Conservation (phyloP, 1,139 yeast species). For the Pneumocystis carinii region DNA sequence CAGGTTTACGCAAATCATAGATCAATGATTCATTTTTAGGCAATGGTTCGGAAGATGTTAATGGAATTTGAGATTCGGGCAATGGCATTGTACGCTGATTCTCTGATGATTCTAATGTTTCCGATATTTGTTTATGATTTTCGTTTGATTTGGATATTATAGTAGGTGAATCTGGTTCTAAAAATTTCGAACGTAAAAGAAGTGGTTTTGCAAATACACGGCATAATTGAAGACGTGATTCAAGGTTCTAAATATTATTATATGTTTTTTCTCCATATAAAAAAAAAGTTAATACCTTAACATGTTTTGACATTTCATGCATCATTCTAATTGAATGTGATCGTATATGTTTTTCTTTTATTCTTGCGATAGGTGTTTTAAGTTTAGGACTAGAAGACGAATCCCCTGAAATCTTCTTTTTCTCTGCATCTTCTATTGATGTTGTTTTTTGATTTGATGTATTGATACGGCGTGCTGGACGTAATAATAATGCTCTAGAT, state of each 20-base stretch:
- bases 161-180: background rate
- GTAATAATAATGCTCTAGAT: background rate
- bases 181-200: background rate
- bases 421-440: background rate
- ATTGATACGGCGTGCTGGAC: background rate
- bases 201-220: background rate
- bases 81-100: background rate
- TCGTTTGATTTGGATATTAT: background rate
- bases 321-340: background rate
- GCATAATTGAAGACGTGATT: background rate
- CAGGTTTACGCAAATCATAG: background rate
- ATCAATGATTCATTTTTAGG: background rate
- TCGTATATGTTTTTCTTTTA: background rate
- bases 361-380: background rate
- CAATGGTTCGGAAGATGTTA: background rate
- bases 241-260: background rate
- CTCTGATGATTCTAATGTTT: background rate
- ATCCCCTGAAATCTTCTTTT: background rate
- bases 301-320: background rate
- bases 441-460: background rate
- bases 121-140: background rate
- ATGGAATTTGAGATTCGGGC: background rate
- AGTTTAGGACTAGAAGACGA: background rate
- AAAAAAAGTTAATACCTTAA: background rate
- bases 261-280: background rate